These are phyloP conservation scores for Xylariales sp. DNA, from an alignment of 2,329 filamentous ascomycete genomes.

Conservation along the genomic window DNA sequence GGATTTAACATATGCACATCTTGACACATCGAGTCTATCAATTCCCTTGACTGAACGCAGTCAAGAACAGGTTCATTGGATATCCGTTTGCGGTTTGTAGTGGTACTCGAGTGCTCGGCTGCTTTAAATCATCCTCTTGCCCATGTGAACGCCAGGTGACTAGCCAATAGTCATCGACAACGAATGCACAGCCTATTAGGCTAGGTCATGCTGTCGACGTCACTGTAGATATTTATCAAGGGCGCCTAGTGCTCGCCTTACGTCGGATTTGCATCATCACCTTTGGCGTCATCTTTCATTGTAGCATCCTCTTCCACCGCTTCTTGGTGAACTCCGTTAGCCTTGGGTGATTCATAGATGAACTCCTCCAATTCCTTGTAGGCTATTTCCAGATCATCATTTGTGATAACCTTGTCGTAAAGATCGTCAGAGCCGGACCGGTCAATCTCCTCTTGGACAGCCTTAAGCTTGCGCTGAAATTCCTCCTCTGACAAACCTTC, in stretches of 20 bases:
- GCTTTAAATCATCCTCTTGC: neutral
- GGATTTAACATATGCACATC: neutral
- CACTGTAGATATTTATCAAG: neutral
- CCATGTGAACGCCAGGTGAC: neutral
- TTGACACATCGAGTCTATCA: neutral
- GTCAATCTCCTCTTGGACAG: slow-evolving; percentile 55
- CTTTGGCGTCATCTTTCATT: slow-evolving; percentile 29
- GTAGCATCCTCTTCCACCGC: slow-evolving; percentile 36
- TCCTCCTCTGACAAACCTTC: slow-evolving; percentile 59
- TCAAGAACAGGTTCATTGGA: slow-evolving; percentile 13
- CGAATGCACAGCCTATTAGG: neutral
- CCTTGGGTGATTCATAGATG: slow-evolving; percentile 53
- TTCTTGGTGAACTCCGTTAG: slow-evolving; percentile 44
- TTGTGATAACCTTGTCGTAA: slow-evolving; percentile 64
- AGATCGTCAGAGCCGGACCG: slow-evolving; percentile 59
- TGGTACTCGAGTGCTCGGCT: neutral
- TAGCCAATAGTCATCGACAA: neutral
- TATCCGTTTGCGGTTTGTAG: slow-evolving; percentile 20
- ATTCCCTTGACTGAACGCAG: neutral
- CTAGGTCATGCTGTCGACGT: neutral
- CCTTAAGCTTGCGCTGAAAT: slow-evolving; percentile 57
- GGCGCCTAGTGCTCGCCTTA: slow-evolving; percentile 10
- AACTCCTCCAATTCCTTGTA: slow-evolving; percentile 62
- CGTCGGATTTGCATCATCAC: slow-evolving; percentile 20
- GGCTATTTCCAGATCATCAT: slow-evolving; percentile 62